These are phyloP conservation scores for Amanita subjunquillea DNA, from an alignment of 768 basidiomycete genomes.

Conservation along the genomic window DNA sequence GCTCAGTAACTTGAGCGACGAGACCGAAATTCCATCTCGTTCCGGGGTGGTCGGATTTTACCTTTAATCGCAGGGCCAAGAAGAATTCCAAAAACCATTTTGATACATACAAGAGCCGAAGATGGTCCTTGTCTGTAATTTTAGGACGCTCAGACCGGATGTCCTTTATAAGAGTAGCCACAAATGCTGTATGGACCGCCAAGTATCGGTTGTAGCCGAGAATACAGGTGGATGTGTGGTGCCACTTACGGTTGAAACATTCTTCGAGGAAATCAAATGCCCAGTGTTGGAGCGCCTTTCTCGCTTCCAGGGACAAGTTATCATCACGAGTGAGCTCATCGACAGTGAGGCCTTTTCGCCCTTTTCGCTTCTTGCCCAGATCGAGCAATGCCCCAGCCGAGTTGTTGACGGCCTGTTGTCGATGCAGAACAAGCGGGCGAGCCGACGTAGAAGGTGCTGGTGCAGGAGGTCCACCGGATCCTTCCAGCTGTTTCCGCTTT, in stretches of 20 bases:
- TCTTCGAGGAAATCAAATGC: slow-evolving; percentile 68
- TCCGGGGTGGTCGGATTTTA: slow-evolving; percentile 11
- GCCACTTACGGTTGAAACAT: slow-evolving; percentile 78
- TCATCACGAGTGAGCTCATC: slow-evolving; percentile 66
- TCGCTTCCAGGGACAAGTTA: slow-evolving; percentile 56
- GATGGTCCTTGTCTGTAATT: slow-evolving; percentile 90
- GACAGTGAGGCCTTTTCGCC: slow-evolving; percentile 47
- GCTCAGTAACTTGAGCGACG: slow-evolving; percentile 79
- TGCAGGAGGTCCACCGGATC: slow-evolving; percentile 13
- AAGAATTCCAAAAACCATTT: slow-evolving; percentile 95
- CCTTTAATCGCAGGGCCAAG: slow-evolving; percentile 37
- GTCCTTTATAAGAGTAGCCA: slow-evolving; percentile 78
- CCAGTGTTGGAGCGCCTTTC: slow-evolving; percentile 52
- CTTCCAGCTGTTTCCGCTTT: slow-evolving; percentile 28
- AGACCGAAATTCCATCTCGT: slow-evolving; percentile 57
- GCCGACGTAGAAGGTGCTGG: slow-evolving; percentile 24
- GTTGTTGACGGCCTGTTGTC: slow-evolving; percentile 66
- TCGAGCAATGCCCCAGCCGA: slow-evolving; percentile 68
- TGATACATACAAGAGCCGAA: slow-evolving; percentile 76
- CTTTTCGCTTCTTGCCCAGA: slow-evolving; percentile 48
- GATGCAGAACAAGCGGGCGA: slow-evolving; percentile 69
- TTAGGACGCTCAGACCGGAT: slow-evolving; percentile 88
- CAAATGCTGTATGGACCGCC: slow-evolving; percentile 53
- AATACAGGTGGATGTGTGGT: slow-evolving; percentile 2
- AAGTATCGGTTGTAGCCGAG: background rate